Conservation (phyloP, 2,329 filamentous ascomycete species). For the Apiospora kogelbergensis region DNA sequence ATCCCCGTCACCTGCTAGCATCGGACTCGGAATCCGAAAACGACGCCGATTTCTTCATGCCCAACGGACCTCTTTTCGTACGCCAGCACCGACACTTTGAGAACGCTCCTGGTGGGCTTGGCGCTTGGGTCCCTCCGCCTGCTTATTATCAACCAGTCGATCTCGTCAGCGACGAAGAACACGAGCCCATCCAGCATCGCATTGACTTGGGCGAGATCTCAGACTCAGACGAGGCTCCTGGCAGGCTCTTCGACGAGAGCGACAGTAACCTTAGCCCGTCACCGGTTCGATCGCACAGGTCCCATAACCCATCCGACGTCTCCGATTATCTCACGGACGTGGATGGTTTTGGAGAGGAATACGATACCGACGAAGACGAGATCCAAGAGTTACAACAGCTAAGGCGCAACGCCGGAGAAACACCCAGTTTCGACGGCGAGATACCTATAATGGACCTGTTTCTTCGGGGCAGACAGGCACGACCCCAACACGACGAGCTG, state of each 20-base stretch:
- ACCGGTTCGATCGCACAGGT: not conserved
- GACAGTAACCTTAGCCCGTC: not conserved
- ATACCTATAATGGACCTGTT: not conserved
- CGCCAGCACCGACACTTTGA: not conserved
- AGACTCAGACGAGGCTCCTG: constrained; percentile 11
- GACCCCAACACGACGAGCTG: constrained; percentile 9
- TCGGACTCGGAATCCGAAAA: not conserved
- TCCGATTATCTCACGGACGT: not conserved
- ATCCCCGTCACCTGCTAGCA: not conserved
- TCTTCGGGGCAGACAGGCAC: not conserved
- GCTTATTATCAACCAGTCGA: not conserved
- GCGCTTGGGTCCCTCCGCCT: not conserved
- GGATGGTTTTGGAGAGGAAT: not conserved
- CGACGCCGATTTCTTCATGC: not conserved
- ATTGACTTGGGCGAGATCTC: constrained; percentile 8
- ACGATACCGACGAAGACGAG: not conserved
- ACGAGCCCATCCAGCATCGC: not conserved
- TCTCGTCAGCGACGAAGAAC: constrained; percentile 4
- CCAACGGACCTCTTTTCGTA: constrained; percentile 3
- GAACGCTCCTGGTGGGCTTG: not conserved
- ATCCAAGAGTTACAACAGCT: not conserved
- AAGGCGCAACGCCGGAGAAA: not conserved
- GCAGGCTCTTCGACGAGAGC: not conserved
- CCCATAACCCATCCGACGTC: not conserved
- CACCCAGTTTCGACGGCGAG: not conserved